Percentiles rank a stretch among this genome's conserved stretches.
These are phyloP conservation scores for Spencermartinsiella ligniputridi DNA, from an alignment of 1,139 yeast species.

Conservation along the genomic window DNA sequence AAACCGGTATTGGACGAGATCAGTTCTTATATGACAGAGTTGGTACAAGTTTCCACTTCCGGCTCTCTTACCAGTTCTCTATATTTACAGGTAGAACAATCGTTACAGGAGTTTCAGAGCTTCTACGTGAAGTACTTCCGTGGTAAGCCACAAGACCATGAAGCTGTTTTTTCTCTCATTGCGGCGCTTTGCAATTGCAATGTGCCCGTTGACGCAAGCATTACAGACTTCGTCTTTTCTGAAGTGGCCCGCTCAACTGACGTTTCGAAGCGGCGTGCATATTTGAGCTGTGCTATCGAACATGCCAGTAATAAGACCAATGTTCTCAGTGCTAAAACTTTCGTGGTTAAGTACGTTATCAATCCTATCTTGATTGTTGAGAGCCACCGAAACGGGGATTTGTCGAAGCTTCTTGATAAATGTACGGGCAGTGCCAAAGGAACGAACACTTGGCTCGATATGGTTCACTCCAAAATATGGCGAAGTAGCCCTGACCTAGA, in stretches of 20 bases:
- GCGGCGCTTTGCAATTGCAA: conserved; percentile 33
- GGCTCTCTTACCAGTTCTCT: conserved; percentile 54
- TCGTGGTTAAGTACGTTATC: conserved; percentile 57
- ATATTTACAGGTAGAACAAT: conserved; percentile 71
- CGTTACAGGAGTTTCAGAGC: conserved; percentile 55
- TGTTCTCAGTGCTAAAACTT: conserved; percentile 53
- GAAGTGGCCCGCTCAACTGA: conserved; percentile 53
- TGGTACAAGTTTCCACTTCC: conserved; percentile 41
- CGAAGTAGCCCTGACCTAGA: conserved; percentile 39
- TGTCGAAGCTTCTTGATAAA: conserved; percentile 46
- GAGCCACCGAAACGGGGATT: conserved; percentile 46
- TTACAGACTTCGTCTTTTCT: conserved; percentile 57
- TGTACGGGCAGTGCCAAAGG: conserved; percentile 27
- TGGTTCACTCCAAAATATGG: conserved; percentile 70
- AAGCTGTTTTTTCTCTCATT: conserved; percentile 45
- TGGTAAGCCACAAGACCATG: conserved; percentile 34
- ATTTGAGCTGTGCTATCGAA: conserved; percentile 50
- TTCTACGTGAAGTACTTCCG: conserved; percentile 50
- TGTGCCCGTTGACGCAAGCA: conserved; percentile 43
- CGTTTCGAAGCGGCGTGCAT: conserved; percentile 43
- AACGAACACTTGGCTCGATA: conserved; percentile 52
- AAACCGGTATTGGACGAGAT: conserved; percentile 46
- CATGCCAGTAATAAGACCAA: conserved; percentile 34
- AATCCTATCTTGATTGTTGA: conserved; percentile 66
- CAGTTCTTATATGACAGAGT: conserved; percentile 41